Conservation (phyloP, 2,329 filamentous ascomycete genomes). For the Apiospora arundinis region DNA sequence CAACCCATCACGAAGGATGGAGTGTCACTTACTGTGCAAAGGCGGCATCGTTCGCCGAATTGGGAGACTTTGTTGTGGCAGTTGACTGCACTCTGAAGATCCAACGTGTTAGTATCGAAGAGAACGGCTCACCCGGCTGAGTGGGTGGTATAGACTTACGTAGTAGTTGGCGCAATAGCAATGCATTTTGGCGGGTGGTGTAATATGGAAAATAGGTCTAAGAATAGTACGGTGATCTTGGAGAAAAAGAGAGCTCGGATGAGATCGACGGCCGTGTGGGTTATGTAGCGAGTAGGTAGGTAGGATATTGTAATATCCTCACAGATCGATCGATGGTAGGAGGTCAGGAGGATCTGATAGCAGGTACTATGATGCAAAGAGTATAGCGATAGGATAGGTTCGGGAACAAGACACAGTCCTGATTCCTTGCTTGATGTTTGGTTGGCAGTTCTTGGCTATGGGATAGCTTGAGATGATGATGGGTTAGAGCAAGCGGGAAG, state of each 20-base stretch:
- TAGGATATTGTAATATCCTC: neutral
- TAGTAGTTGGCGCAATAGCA: slow-evolving; percentile 42
- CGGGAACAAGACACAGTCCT: slow-evolving; percentile 7
- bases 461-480: neutral
- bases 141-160: slow-evolving; percentile 26
- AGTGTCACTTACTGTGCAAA: slow-evolving; percentile 34
- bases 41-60: slow-evolving; percentile 38
- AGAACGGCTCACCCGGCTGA: neutral
- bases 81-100: slow-evolving; percentile 33
- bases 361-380: neutral
- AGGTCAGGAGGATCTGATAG: neutral
- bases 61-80: slow-evolving; percentile 38
- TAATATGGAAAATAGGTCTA: slow-evolving; percentile 2
- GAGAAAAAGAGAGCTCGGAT: neutral
- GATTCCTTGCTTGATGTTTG: neutral
- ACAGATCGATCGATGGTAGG: neutral
- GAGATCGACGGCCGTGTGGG: neutral
- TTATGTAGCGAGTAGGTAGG: neutral
- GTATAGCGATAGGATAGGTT: neutral
- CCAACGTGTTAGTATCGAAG: neutral
- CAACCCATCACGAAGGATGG: neutral
- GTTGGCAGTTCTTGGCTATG: neutral
- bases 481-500: neutral
- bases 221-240: neutral
- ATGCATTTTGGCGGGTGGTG: slow-evolving; percentile 33